A percentile compares a stretch with the other conserved stretches of the same genome.
Evolutionary conservation across 78 protist species (phyloP).

Genomic region (Chrysochromulina parva): DNA sequence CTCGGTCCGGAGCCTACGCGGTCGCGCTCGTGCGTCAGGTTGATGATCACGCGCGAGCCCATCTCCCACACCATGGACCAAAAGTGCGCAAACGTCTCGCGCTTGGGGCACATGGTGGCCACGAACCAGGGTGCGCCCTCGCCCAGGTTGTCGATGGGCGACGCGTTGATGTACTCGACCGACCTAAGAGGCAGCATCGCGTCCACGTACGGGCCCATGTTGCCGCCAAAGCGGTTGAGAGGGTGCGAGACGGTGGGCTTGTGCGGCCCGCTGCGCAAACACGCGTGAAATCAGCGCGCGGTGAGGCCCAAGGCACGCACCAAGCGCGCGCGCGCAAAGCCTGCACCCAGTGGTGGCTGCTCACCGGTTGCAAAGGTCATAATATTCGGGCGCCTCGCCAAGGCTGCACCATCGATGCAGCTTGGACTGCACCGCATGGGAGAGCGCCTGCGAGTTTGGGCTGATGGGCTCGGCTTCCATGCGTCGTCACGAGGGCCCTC

Average conservation of each 20-base stretch:
- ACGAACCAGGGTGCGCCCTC: not conserved
- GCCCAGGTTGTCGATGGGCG: slow-evolving; percentile 17
- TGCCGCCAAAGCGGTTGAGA: slow-evolving; percentile 11
- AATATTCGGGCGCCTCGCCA: too few species aligned
- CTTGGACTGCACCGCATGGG: too few species aligned
- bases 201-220: slow-evolving; percentile 1
- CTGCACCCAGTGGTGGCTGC: too few species aligned
- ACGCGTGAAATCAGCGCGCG: too few species aligned
- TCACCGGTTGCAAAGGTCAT: too few species aligned
- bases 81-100: not conserved
- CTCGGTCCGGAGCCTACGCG: not conserved
- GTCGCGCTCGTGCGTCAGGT: not conserved
- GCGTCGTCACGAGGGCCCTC: too few species aligned
- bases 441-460: too few species aligned
- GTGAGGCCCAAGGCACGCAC: too few species aligned
- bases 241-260: not conserved
- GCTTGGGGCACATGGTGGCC: slow-evolving; percentile 24
- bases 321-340: too few species aligned
- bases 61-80: slow-evolving; percentile 9
- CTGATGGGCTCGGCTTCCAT: too few species aligned
- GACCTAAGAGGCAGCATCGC: not conserved
- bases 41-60: not conserved
- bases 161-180: slow-evolving; percentile 10
- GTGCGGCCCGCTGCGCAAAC: too few species aligned
- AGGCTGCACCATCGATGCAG: too few species aligned